These are phyloP conservation scores for Neurospora sp. DNA, from an alignment of 495 filamentous ascomycete species.

Conservation along the genomic window DNA sequence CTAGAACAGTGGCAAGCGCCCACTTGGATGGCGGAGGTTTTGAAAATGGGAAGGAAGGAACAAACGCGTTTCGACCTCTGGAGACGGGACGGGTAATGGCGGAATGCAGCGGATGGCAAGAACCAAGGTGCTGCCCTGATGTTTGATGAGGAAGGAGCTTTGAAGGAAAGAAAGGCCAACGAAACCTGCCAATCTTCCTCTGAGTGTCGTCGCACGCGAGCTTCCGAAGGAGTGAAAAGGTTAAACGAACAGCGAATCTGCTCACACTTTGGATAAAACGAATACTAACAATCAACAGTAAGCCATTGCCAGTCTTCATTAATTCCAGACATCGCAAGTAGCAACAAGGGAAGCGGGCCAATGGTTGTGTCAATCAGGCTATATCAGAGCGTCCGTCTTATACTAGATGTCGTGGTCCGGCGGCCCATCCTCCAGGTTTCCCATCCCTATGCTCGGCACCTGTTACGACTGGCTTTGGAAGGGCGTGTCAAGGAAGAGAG, in stretches of 20 bases:
- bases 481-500: neutral
- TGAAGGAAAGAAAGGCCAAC: neutral
- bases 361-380: conserved; percentile 18
- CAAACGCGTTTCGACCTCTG: neutral
- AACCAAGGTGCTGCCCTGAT: neutral
- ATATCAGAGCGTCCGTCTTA: conserved; percentile 18
- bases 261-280: conserved; percentile 27
- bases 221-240: neutral
- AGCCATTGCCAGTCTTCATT: conserved; percentile 16
- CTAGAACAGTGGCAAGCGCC: neutral
- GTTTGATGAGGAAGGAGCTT: neutral
- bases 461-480: neutral
- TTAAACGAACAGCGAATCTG: conserved; percentile 11
- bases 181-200: neutral
- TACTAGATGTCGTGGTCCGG: conserved; percentile 21
- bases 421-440: conserved; percentile 12
- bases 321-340: conserved; percentile 9
- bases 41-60: neutral
- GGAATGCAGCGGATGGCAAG: neutral
- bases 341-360: neutral
- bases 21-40: neutral
- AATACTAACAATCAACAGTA: neutral
- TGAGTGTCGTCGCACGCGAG: neutral
- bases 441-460: neutral
- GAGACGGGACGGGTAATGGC: neutral